These are phyloP conservation scores for Monosporascus sp. DNA, from an alignment of 2,329 filamentous ascomycete species.

Conservation along the genomic window DNA sequence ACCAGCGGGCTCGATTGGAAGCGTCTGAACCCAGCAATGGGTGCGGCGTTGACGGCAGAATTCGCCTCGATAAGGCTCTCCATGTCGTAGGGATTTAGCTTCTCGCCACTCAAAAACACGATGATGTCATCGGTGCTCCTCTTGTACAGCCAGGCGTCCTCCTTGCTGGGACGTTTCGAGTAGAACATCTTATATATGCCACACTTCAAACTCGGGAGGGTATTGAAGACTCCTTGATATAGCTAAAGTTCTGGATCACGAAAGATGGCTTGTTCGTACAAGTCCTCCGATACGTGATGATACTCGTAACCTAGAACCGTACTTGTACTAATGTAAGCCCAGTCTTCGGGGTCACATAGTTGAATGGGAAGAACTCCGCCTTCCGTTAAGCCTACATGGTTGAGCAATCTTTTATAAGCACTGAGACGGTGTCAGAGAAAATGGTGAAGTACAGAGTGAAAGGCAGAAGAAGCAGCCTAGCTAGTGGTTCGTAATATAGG, in stretches of 20 bases:
- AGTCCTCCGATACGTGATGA: conserved; percentile 15
- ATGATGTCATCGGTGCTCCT: conserved; percentile 25
- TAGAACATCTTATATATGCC: conserved; percentile 38
- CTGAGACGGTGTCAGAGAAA: no score
- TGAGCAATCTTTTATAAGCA: conserved; percentile 19
- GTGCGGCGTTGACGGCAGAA: conserved; percentile 21
- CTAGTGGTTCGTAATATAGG: no score
- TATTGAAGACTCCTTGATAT: conserved; percentile 33
- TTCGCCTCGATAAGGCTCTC: conserved; percentile 28
- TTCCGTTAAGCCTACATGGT: conserved; percentile 28
- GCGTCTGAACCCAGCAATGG: conserved; percentile 29
- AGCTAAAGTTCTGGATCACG: conserved; percentile 16
- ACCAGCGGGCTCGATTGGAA: conserved; percentile 21
- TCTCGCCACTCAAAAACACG: conserved; percentile 36
- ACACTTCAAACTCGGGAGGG: conserved; percentile 34
- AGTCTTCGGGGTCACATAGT: conserved; percentile 21
- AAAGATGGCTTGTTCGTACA: conserved; percentile 30
- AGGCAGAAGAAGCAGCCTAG: no score
- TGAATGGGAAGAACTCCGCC: conserved; percentile 13
- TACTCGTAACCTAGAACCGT: conserved; percentile 14
- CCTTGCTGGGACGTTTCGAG: conserved; percentile 27
- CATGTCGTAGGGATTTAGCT: conserved; percentile 35
- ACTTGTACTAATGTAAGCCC: conserved; percentile 27
- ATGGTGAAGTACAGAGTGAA: no score
- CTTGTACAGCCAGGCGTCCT: conserved; percentile 26